Percentiles rank a stretch among this genome's conserved stretches.
Conservation (phyloP, 2,329 filamentous ascomycete genomes). For the Xylaria hypoxylon region DNA sequence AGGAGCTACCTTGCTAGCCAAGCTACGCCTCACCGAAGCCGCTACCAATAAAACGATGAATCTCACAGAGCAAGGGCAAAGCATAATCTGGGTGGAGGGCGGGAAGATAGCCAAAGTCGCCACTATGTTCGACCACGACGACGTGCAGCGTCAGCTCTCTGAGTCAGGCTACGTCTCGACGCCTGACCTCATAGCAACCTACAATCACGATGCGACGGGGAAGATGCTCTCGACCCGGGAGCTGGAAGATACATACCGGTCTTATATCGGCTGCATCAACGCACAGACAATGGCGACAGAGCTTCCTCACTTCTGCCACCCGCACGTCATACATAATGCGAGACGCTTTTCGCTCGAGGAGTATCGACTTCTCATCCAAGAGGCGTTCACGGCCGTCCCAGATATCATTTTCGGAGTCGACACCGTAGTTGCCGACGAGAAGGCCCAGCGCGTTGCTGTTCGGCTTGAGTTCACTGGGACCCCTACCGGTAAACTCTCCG, state of each 20-base stretch:
- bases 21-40: slow-evolving; percentile 15
- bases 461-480: slow-evolving; percentile 50
- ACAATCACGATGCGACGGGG: not conserved
- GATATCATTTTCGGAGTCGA: slow-evolving; percentile 47
- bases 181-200: slow-evolving; percentile 1
- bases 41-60: slow-evolving; percentile 7
- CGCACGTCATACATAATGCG: slow-evolving; percentile 49
- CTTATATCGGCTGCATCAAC: slow-evolving; percentile 52
- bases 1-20: slow-evolving; percentile 33
- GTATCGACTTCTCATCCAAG: slow-evolving; percentile 50
- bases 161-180: slow-evolving; percentile 25
- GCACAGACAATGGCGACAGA: slow-evolving; percentile 42
- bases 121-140: slow-evolving; percentile 36
- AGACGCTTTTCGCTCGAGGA: slow-evolving; percentile 39
- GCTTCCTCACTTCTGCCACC: slow-evolving; percentile 48
- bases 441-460: slow-evolving; percentile 50
- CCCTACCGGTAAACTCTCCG: slow-evolving; percentile 46
- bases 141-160: slow-evolving; percentile 36
- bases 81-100: slow-evolving; percentile 38
- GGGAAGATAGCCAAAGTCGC: slow-evolving; percentile 39
- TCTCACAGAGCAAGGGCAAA: slow-evolving; percentile 39
- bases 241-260: slow-evolving; percentile 45
- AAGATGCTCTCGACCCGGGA: slow-evolving; percentile 31
- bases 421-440: slow-evolving; percentile 50
- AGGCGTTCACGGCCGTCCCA: slow-evolving; percentile 46